Evolutionary conservation across 495 filamentous ascomycete species (phyloP), one percentile per base, ranked within the genome.

Genomic region (Amniculicola lignicola): DNA sequence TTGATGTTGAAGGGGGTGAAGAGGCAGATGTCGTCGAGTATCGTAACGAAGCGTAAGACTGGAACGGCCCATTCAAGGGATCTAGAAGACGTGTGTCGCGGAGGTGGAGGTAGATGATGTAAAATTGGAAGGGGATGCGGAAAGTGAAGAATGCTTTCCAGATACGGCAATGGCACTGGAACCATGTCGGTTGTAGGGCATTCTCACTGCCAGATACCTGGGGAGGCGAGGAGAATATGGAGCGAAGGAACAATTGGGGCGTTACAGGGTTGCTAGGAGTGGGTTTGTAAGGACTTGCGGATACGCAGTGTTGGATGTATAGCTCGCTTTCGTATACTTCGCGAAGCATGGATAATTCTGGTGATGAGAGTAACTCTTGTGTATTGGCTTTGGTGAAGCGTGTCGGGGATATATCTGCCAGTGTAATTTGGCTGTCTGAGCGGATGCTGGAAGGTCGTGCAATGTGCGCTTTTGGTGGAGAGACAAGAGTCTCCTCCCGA

Each of bases 101-200:
- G 16, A 61, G 50, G 43, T 61, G 57, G 4, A 24, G 15, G 41
- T 16, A 33, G 18, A 61, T 12, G 16, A 23, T 14, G n/a, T 23
- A 11, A 16, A 36, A 35, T 4, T 25, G 57, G 10, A 10, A 12
- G n/a, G 57, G 51, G 43, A 61, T 44, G 23, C 24, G 25, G 38
- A 61, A 31, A 5, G 50, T 54, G 24, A 61, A n/a, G 27, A 49
- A 25, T 3, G 28, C 19, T 31, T 24, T 56, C 7, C 38, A 24
- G 18, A 54, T 23, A 5, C 12, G 15, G 18, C 19, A 5, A 16
- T 38, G 48, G 41, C 56, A 59, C 7, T 25, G 29, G 23, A 42
- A 11, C 18, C 28, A 57, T 1, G 54, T 42, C 4, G 54, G 54
- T 35, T 19, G 1, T 4, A 16, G 15, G n/a, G 28, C n/a, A n/a